A percentile compares a stretch with the other conserved stretches of the same genome.
Conservation (phyloP, 2,329 filamentous ascomycete genomes). For the Fusarium sp. region DNA sequence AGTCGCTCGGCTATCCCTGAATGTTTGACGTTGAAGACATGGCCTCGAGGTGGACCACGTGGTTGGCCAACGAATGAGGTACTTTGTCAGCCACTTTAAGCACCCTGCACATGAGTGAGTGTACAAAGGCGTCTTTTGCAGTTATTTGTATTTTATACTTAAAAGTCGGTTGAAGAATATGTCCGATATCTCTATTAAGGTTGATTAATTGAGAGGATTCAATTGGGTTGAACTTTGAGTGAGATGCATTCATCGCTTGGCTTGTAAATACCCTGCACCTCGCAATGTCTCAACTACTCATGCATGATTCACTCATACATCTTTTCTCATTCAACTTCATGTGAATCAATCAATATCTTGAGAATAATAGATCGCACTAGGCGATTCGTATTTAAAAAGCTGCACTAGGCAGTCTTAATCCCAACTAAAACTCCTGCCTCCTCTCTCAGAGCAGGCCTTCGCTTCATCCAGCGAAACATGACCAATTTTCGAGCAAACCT, state of each 20-base stretch:
- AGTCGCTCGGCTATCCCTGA: conserved; percentile 25
- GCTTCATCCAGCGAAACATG: not conserved
- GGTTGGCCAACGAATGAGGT: conserved; percentile 23
- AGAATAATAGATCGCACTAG: not conserved
- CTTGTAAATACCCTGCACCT: not conserved
- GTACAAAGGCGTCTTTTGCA: not conserved
- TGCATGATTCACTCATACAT: conserved; percentile 3
- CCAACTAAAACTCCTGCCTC: not conserved
- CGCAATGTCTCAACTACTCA: not conserved
- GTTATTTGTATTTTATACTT: not conserved
- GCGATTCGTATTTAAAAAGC: not conserved
- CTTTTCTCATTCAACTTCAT: not conserved
- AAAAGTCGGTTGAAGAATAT: not conserved
- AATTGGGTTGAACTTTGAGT: not conserved
- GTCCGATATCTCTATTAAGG: not conserved
- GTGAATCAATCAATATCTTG: not conserved
- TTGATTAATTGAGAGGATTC: not conserved
- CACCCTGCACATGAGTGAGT: not conserved
- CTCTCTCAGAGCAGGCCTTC: not conserved
- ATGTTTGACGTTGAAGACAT: conserved; percentile 25
- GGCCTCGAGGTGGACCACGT: conserved; percentile 30
- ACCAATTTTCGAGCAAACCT: conserved; percentile 34
- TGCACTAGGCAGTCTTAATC: not conserved
- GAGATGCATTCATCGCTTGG: not conserved
- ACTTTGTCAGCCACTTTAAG: conserved; percentile 7